Evolutionary conservation across 1,139 yeast genomes (phyloP).

Genomic region (Candida tetrigidarum): DNA sequence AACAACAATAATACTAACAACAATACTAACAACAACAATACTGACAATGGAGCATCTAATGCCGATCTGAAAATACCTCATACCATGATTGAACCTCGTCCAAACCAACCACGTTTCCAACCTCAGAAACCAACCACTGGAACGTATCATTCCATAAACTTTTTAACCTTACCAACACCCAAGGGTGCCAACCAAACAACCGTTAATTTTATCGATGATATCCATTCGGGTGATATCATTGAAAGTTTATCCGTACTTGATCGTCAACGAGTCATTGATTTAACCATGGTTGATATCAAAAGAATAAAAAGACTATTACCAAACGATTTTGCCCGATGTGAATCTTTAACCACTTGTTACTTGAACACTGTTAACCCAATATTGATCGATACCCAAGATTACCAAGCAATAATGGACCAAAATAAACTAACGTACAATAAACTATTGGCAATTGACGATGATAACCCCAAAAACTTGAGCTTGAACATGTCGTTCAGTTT

Average conservation of each 20-base stretch:
- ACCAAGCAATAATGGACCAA: constrained; percentile 16
- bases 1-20: too few species aligned
- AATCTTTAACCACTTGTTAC: constrained; percentile 19
- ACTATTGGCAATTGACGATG: constrained; percentile 17
- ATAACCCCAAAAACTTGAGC: constrained; percentile 16
- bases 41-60: background rate
- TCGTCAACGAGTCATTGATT: constrained; percentile 11
- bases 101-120: constrained; percentile 7
- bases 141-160: constrained; percentile 8
- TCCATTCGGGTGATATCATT: constrained; percentile 13
- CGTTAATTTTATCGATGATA: background rate
- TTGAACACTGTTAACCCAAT: constrained; percentile 21
- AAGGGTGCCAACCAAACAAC: constrained; percentile 2
- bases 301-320: constrained; percentile 23
- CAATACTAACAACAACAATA: background rate
- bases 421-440: constrained; percentile 15
- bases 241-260: constrained; percentile 17
- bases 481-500: constrained; percentile 14
- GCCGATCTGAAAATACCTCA: constrained; percentile 1
- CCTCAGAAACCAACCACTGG: background rate
- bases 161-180: constrained; percentile 3
- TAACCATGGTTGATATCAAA: constrained; percentile 23
- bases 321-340: constrained; percentile 14
- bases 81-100: constrained; percentile 6
- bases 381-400: constrained; percentile 22